Conservation (phyloP, 192 early-diverging fungal genomes). For the Phycomyces nitens region DNA sequence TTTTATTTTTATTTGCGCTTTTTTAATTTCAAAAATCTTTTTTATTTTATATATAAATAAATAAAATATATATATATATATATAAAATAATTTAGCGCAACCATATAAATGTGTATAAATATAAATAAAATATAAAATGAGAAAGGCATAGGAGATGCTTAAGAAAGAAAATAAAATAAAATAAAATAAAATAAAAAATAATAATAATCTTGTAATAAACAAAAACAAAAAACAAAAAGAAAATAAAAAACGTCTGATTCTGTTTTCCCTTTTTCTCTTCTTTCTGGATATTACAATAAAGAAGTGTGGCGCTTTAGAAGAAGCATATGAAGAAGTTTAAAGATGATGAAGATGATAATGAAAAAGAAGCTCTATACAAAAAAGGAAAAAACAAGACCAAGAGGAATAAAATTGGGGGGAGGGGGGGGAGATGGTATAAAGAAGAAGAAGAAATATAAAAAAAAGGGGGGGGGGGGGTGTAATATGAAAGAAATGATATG, state of each 20-base stretch:
- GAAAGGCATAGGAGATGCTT: background rate
- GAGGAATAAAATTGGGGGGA: background rate
- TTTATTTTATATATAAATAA: background rate
- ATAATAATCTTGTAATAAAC: background rate
- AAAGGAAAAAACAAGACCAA: constrained; percentile 2
- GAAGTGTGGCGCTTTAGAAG: constrained; percentile 7
- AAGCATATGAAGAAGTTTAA: constrained; percentile 2
- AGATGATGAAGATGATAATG: background rate
- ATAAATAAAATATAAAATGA: background rate
- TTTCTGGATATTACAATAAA: background rate
- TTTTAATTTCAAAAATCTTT: too few relatives aligned
- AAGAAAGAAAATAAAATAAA: background rate
- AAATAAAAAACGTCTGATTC: background rate
- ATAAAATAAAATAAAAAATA: background rate
- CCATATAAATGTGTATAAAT: background rate
- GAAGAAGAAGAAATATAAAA: background rate
- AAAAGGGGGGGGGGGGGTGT: background rate
- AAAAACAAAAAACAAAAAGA: constrained; percentile 1
- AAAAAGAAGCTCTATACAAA: background rate
- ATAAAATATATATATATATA: background rate
- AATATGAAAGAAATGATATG: background rate
- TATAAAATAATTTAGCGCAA: background rate
- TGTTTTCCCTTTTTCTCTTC: background rate
- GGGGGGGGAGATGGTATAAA: background rate
- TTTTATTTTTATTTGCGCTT: too few relatives aligned